Conservation (phyloP, 805 yeast species). For the Zygosaccharomyces lentus region DNA sequence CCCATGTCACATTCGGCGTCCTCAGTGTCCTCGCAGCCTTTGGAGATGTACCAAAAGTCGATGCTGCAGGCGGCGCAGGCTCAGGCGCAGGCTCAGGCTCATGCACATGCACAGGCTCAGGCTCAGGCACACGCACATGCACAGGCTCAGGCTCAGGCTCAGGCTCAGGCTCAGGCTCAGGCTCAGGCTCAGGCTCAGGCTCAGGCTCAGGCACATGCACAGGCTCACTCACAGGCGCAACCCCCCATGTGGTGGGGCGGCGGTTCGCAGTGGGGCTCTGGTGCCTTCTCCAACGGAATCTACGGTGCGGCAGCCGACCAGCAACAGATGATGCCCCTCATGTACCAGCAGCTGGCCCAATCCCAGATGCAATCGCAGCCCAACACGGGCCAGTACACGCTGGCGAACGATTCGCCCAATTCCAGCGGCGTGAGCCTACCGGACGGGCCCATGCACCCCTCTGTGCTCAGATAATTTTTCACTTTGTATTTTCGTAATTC, state of each 20-base stretch:
- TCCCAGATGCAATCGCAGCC: not conserved
- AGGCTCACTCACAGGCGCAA: not conserved
- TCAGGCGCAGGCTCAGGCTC: conserved; percentile 3
- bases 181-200: conserved; percentile 1
- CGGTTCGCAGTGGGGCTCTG: not conserved
- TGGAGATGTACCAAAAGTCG: conserved; percentile 13
- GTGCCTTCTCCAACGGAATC: not conserved
- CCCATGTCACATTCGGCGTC: conserved; percentile 15
- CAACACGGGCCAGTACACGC: conserved; percentile 5
- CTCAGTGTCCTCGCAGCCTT: conserved; percentile 8
- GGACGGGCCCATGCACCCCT: conserved; percentile 19
- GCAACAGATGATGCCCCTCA: not conserved
- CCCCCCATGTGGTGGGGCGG: conserved; percentile 4
- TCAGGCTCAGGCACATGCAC: not conserved
- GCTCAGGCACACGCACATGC: conserved; percentile 2
- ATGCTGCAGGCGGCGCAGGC: conserved; percentile 6
- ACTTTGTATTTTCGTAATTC: not conserved
- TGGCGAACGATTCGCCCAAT: conserved; percentile 7
- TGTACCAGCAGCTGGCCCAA: conserved; percentile 2
- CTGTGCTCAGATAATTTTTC: conserved; percentile 13
- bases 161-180: not conserved
- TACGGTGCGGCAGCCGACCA: not conserved
- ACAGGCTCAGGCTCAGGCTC: conserved; percentile 1
- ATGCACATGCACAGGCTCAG: conserved; percentile 1
- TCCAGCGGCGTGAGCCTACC: conserved; percentile 7